Base-by-base conservation (phyloP, 805 yeast species). In the Komagataella phaffii region DNA sequence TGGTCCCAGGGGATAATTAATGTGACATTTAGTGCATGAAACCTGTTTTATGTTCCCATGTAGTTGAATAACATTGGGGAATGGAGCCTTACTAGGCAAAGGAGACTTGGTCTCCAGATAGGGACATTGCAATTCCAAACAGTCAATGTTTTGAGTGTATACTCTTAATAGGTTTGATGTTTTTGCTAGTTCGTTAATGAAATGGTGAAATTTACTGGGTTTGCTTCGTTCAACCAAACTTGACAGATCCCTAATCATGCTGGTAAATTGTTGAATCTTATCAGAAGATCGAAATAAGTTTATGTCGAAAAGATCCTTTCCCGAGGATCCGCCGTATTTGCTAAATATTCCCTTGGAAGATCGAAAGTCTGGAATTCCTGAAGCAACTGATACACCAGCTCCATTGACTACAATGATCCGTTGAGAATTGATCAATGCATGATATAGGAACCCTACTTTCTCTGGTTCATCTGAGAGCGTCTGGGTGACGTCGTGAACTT, bases 121-220 rank as follows among this genome's bases (percentile, higher is more conserved):
- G 1, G 74, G 64, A 43, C 85, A 75, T 57, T 77, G 74, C 8
- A 76, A 67, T 59, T 89, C 96, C 49, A 89, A 69, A 49, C 88
- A 79, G 65, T 89, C 96, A 53, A 89, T 87, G 61, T 89, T 89
- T 61, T 89, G 96, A 0, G 96, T 87, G 63, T 89, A 89, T 52
- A 89, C 71, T 57, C 96, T 70, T 53, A 80, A 68, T 43, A 89
- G 68, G 59, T 89, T 74, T 43, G 80, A 80, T 53, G 81, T 81
- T 17, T 69, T 69, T 24, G 91, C 77, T 12, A 88, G 62, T 2
- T 68, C 64, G 59, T 83, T 72, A 51, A 89, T 65, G 64, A 83
- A 73, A 48, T 70, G 65, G 64, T 89, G 96, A 56, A 89, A 89
- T 46, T 76, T 76, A 0, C 96, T 85, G 1, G 95, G 90, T 49